Conservation (phyloP, 495 filamentous ascomycete genomes). For the Chaetomium tenue region DNA sequence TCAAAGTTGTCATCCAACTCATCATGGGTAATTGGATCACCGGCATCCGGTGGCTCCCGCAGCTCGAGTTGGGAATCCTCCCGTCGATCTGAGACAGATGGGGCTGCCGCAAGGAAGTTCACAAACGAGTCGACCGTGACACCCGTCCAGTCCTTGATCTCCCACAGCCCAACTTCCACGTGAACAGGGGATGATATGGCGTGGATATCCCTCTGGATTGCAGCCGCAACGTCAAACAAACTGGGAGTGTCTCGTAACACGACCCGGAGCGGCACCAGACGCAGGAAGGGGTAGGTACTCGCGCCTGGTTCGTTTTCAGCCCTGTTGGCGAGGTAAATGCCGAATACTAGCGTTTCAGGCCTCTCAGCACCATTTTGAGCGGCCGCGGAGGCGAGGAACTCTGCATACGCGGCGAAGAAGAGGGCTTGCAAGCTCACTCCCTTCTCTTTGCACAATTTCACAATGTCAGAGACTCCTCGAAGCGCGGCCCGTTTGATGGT, state of each 20-base stretch:
- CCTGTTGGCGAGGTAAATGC: slow-evolving; percentile 49
- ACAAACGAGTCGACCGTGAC: slow-evolving; percentile 51
- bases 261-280: slow-evolving; percentile 44
- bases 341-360: slow-evolving; percentile 37
- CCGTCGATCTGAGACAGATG: background rate
- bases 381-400: slow-evolving; percentile 17
- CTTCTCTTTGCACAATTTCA: slow-evolving; percentile 18
- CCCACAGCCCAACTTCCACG: slow-evolving; percentile 47
- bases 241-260: background rate
- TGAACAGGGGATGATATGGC: slow-evolving; percentile 38
- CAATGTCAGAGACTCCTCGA: slow-evolving; percentile 21
- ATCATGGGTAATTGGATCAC: background rate
- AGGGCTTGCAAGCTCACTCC: slow-evolving; percentile 45
- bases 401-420: slow-evolving; percentile 46
- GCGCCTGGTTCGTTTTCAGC: slow-evolving; percentile 24
- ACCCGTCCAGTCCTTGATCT: slow-evolving; percentile 50
- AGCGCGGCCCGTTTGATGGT: slow-evolving; percentile 25
- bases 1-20: background rate
- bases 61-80: background rate
- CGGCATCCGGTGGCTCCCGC: background rate
- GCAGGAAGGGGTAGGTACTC: slow-evolving; percentile 40
- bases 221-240: slow-evolving; percentile 29
- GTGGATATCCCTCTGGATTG: slow-evolving; percentile 44
- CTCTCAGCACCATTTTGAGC: background rate
- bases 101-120: slow-evolving; percentile 53